phyloP scores from a whole-genome alignment of 1,284 basidiomycete species.

The Ustilago crameri region DNA sequence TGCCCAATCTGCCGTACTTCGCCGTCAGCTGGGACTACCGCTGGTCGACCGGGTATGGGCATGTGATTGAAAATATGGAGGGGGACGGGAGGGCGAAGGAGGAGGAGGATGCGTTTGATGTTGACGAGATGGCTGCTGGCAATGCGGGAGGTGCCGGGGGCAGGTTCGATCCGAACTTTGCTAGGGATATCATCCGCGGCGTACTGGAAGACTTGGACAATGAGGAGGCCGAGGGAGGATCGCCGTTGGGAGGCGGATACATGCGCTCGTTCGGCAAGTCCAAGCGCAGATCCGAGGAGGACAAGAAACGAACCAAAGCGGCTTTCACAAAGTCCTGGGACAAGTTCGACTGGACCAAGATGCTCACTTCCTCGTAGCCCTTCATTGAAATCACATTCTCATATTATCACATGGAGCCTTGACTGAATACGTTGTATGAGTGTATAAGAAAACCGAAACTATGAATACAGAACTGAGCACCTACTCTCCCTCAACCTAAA shows the following conservation, averaged over 20 bases:
- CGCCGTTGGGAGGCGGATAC: conserved; percentile 5
- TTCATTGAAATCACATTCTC: not conserved
- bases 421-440: no score
- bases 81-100: conserved; percentile 64
- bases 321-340: conserved; percentile 74
- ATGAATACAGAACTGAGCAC: conserved; percentile 8
- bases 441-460: not conserved
- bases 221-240: conserved; percentile 69
- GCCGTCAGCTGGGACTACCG: conserved; percentile 98
- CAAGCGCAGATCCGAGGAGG: conserved; percentile 72
- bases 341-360: conserved; percentile 69
- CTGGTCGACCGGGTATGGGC: conserved; percentile 80
- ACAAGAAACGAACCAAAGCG: conserved; percentile 73
- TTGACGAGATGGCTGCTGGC: conserved; percentile 63
- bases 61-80: conserved; percentile 71
- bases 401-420: not conserved
- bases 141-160: conserved; percentile 14
- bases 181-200: conserved; percentile 92
- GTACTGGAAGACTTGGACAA: conserved; percentile 88
- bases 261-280: conserved; percentile 71
- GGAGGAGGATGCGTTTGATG: conserved; percentile 71
- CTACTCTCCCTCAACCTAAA: not conserved
- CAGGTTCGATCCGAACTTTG: conserved; percentile 73
- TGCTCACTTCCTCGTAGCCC: conserved; percentile 25
- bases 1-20: conserved; percentile 96